Evolutionary conservation across 2,329 filamentous ascomycete species (phyloP).

Genomic region (Tolypocladium amazonense): DNA sequence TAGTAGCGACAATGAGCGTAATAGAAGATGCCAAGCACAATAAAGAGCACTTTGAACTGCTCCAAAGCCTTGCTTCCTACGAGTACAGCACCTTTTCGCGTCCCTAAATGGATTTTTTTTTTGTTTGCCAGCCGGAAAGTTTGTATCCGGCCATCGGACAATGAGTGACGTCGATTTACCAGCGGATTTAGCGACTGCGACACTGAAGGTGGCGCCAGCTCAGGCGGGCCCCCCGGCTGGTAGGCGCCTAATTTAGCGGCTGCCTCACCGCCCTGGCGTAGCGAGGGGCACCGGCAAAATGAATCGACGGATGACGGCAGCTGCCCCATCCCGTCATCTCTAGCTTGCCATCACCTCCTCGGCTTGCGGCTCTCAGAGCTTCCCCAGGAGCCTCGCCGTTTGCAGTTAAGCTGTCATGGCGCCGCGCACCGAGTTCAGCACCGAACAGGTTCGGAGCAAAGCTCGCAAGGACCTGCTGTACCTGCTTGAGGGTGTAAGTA

Average conservation of each 20-base stretch:
- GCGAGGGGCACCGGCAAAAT: background rate
- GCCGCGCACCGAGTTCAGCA: constrained; percentile 60
- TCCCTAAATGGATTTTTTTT: no score
- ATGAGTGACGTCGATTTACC: background rate
- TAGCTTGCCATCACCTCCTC: background rate
- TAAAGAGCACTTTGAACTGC: background rate
- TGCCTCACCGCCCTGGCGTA: background rate
- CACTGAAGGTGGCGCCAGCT: background rate
- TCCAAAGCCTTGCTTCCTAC: no score
- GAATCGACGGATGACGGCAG: background rate
- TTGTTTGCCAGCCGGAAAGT: no score
- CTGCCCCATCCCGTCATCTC: background rate
- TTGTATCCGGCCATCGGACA: no score
- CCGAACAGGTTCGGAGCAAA: constrained; percentile 67
- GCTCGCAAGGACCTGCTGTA: constrained; percentile 81
- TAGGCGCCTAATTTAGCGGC: background rate
- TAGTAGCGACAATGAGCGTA: background rate
- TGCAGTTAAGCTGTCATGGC: constrained; percentile 49
- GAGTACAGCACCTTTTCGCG: no score
- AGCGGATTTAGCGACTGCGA: background rate
- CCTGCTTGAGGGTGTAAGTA: constrained; percentile 88
- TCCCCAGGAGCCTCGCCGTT: constrained; percentile 8
- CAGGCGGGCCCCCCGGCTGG: background rate
- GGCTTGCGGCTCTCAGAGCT: constrained; percentile 3
- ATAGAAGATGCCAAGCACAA: background rate